Evolutionary conservation across 2,329 filamentous ascomycete genomes (phyloP).

Genomic region (Emmonsiellopsis sp.): DNA sequence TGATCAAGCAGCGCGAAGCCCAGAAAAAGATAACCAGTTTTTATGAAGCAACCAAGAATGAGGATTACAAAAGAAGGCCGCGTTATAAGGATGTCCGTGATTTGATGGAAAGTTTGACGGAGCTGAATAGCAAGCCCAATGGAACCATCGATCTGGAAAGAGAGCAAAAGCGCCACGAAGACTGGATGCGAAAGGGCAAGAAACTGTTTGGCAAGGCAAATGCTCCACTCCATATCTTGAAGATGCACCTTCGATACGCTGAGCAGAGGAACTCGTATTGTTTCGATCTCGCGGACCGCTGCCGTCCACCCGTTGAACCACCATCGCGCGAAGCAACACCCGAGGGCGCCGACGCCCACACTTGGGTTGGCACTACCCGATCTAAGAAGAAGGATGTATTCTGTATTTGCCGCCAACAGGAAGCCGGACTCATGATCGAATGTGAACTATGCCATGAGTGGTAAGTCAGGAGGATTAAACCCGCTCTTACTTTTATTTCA

Average conservation of each 20-base stretch:
- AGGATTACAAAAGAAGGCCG: slow-evolving; percentile 68
- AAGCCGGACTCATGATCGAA: slow-evolving; percentile 99
- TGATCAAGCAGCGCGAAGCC: slow-evolving; percentile 91
- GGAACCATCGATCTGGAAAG: slow-evolving; percentile 90
- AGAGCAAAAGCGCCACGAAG: slow-evolving; percentile 88
- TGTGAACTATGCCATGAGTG: slow-evolving; percentile 97
- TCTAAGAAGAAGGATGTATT: slow-evolving; percentile 69
- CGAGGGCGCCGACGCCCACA: slow-evolving; percentile 40
- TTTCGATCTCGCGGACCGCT: slow-evolving; percentile 84
- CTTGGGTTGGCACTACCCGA: slow-evolving; percentile 36
- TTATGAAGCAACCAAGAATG: slow-evolving; percentile 64
- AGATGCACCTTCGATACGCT: slow-evolving; percentile 88
- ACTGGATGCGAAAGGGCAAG: slow-evolving; percentile 98
- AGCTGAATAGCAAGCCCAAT: slow-evolving; percentile 82
- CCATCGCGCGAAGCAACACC: slow-evolving; percentile 73
- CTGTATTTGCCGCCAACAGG: slow-evolving; percentile 86
- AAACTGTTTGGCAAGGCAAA: slow-evolving; percentile 98
- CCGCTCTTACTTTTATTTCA: slow-evolving; percentile 1
- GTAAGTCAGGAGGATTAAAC: slow-evolving; percentile 41
- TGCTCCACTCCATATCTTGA: slow-evolving; percentile 88
- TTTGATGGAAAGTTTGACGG: slow-evolving; percentile 75
- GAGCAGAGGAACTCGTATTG: slow-evolving; percentile 81
- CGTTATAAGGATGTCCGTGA: slow-evolving; percentile 85
- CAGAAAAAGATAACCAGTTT: slow-evolving; percentile 79
- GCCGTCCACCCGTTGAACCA: slow-evolving; percentile 81